phyloP scores from a whole-genome alignment of 1,284 basidiomycete species.

The Sanghuangporus sanghuang region DNA sequence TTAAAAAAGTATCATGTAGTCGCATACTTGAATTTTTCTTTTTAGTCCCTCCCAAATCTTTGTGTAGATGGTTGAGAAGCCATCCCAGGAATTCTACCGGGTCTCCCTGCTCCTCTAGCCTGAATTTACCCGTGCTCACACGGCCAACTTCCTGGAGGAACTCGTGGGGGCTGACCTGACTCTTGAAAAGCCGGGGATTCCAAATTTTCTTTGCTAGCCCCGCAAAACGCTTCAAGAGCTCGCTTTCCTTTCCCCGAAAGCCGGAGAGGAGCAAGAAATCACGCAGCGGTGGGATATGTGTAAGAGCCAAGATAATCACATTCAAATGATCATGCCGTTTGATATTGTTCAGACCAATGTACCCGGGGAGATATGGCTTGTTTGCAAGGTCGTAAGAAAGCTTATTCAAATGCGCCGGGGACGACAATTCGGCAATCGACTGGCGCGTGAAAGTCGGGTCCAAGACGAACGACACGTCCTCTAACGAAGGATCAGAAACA shows the following conservation, averaged over 20 bases:
- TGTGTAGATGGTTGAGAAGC: constrained; percentile 91
- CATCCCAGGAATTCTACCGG: constrained; percentile 96
- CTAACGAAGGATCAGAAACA: constrained; percentile 91
- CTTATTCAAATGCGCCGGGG: constrained; percentile 57
- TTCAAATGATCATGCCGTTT: constrained; percentile 97
- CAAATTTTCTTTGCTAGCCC: constrained; percentile 88
- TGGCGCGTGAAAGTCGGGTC: constrained; percentile 72
- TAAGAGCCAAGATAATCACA: constrained; percentile 89
- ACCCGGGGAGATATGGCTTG: constrained; percentile 87
- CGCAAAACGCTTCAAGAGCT: constrained; percentile 85
- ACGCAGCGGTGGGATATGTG: constrained; percentile 87
- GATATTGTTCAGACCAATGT: constrained; percentile 96
- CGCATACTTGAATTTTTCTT: constrained; percentile 80
- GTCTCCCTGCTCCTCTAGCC: constrained; percentile 90
- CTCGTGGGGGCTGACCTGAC: constrained; percentile 97
- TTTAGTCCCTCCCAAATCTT: constrained; percentile 86
- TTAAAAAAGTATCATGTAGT: constrained; percentile 11
- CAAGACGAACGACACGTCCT: constrained; percentile 91
- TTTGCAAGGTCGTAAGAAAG: constrained; percentile 81
- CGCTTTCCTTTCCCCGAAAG: constrained; percentile 69
- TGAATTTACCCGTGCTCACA: constrained; percentile 84
- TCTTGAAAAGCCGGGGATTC: constrained; percentile 95
- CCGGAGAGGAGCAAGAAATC: constrained; percentile 80
- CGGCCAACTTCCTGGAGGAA: constrained; percentile 95
- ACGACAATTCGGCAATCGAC: constrained; percentile 48